A percentile compares a stretch with the other conserved stretches of the same genome.
These are phyloP conservation scores for Russula foetens DNA, from an alignment of 768 basidiomycete genomes.

Conservation along the genomic window DNA sequence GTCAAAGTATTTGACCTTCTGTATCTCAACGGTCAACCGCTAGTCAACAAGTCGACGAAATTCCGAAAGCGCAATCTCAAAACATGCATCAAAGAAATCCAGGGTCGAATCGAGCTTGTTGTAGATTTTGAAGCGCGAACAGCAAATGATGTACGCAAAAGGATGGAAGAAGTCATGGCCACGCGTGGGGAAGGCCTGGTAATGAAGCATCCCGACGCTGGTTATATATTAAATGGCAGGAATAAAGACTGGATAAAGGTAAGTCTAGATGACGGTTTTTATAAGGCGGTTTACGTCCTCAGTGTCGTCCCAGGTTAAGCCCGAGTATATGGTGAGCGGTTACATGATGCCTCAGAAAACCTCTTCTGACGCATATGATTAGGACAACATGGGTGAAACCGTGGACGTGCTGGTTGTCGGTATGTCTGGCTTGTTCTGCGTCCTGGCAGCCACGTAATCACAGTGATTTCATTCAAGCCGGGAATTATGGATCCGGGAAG, in stretches of 20 bases:
- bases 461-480: constrained; percentile 40
- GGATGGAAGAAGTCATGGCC: constrained; percentile 80
- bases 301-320: constrained; percentile 50
- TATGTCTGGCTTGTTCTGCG: constrained; percentile 28
- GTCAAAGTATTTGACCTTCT: constrained; percentile 97
- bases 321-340: constrained; percentile 72
- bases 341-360: neutral
- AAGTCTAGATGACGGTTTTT: neutral
- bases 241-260: constrained; percentile 94
- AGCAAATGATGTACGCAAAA: constrained; percentile 69
- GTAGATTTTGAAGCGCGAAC: constrained; percentile 66
- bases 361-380: neutral
- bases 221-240: constrained; percentile 81
- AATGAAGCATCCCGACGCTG: constrained; percentile 74
- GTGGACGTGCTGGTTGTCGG: constrained; percentile 89
- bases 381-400: constrained; percentile 91
- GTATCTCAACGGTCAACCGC: constrained; percentile 75
- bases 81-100: constrained; percentile 55
- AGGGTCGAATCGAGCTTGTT: constrained; percentile 77
- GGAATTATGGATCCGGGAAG: constrained; percentile 80
- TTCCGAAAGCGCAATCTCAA: constrained; percentile 76
- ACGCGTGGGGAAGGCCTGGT: constrained; percentile 88
- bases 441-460: neutral
- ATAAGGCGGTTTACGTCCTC: neutral
- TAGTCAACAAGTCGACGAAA: constrained; percentile 61